phyloP scores from a whole-genome alignment of 768 basidiomycete genomes.

The Mycena floridula region DNA sequence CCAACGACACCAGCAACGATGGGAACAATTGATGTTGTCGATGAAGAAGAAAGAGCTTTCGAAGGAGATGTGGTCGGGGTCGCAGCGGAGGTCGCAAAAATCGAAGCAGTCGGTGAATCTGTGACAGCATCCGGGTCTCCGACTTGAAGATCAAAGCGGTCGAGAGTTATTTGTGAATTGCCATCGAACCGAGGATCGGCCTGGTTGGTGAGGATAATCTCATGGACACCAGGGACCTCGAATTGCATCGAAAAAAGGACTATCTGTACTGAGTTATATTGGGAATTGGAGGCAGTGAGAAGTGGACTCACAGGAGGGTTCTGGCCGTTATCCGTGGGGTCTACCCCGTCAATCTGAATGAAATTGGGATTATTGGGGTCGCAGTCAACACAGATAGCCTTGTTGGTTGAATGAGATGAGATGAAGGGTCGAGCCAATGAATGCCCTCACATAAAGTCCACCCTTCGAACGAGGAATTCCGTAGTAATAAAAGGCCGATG shows the following conservation, averaged over 20 bases:
- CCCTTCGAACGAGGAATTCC: conserved; percentile 22
- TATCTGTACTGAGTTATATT: conserved; percentile 8
- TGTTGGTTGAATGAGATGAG: too few species aligned
- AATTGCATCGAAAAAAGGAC: conserved; percentile 18
- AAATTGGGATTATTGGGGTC: conserved; percentile 19
- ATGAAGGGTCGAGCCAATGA: too few species aligned
- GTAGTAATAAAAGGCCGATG: conserved; percentile 20
- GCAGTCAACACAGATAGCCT: conserved; percentile 28
- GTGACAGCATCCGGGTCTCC: background rate
- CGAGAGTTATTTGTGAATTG: conserved; percentile 24
- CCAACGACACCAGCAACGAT: conserved; percentile 38
- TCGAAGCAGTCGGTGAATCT: background rate
- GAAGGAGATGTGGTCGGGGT: conserved; percentile 1
- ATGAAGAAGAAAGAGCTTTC: background rate
- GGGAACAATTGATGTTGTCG: conserved; percentile 18
- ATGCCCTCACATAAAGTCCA: conserved; percentile 20
- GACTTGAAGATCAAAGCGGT: conserved; percentile 18
- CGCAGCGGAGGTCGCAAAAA: background rate
- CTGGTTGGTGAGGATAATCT: conserved; percentile 22
- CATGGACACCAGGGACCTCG: conserved; percentile 16
- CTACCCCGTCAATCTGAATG: conserved; percentile 20
- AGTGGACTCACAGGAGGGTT: conserved; percentile 21
- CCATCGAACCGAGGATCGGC: conserved; percentile 13
- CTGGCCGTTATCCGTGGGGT: conserved; percentile 20
- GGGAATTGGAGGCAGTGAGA: background rate